Evolutionary conservation across 345 rosid species (phyloP), one percentile per base, ranked within the genome.

Genomic region (Capsella bursapastoris): DNA sequence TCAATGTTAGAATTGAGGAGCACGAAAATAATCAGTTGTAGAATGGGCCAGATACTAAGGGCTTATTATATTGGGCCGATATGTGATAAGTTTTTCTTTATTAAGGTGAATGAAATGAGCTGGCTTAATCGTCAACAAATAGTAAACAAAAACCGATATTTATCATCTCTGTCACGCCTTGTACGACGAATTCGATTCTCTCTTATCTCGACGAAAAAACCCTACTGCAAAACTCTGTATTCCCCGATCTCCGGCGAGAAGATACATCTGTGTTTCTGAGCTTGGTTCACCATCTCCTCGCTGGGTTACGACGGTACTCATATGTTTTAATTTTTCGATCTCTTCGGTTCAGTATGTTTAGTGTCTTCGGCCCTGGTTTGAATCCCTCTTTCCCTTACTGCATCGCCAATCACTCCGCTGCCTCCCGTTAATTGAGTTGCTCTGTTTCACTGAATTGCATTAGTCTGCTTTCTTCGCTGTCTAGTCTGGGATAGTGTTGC

Each of bases 351-450:
- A 47, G 58, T 47, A 22, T 64, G 57, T 90, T 90, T 52, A 92
- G 97, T 72, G 96, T 79, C 51, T 80, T 95, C 43, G 99, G 97
- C 15, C 97, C 99, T 52, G 96, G 88, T 51, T 84, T 92, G 91
- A 95, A 92, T 90, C 97, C 97, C 1, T 87, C 86, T 79, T 77
- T 85, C 76, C 99, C 99, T 4, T 90, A 83, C 76, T 95, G 99
- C 88, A 50, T 95, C 18, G 97, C 96, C 76, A 82, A 95, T 90
- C 89, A 95, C 86, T 84, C 79, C 9, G 3, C 57, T 49, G 75
- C 83, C 66, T 85, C 88, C 77, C 89, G 90, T 71, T 86, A 86
- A 85, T 57, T 83, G 2, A 34, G 65, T 69, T 45, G 3, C 65
- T 15, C 11, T 7, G 12, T 27, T 61, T 65, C 68, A 45, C 34